phyloP scores from a whole-genome alignment of 1,139 yeast species.

The Debaryomyces fabryi region DNA sequence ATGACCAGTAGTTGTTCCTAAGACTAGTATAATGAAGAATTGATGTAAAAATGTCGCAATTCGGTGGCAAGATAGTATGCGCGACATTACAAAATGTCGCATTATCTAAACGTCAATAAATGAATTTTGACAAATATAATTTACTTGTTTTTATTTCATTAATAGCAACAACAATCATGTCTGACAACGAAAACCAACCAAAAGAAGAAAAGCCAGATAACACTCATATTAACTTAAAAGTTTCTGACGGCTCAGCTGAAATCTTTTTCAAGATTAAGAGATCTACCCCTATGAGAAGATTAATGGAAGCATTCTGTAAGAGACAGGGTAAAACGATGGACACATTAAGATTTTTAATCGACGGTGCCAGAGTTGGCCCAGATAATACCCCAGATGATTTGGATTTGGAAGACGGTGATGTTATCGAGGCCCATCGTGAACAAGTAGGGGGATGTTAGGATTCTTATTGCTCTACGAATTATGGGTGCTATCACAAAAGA shows the following conservation, averaged over 20 bases:
- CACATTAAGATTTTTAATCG: conserved; percentile 85
- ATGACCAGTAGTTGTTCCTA: neutral
- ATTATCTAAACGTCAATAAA: conserved; percentile 1
- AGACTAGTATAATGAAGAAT: neutral
- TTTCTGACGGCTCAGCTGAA: conserved; percentile 90
- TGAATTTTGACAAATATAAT: neutral
- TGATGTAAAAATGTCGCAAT: conserved; percentile 6
- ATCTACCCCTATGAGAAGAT: conserved; percentile 88
- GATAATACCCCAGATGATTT: conserved; percentile 91
- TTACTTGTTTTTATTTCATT: conserved; percentile 2
- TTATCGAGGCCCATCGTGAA: conserved; percentile 97
- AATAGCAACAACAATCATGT: conserved; percentile 22
- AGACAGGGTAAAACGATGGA: conserved; percentile 90
- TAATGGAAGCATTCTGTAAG: conserved; percentile 97
- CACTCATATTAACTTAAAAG: conserved; percentile 88
- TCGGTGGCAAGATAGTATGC: conserved; percentile 2
- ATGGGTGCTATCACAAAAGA: neutral
- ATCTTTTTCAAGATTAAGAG: conserved; percentile 94
- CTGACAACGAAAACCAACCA: conserved; percentile 43
- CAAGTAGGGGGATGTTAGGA: conserved; percentile 66
- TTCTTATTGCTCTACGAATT: neutral
- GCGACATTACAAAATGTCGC: conserved; percentile 10
- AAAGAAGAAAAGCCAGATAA: conserved; percentile 63
- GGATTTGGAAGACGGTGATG: conserved; percentile 93
- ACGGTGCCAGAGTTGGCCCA: conserved; percentile 87